phyloP scores from a whole-genome alignment of 2,329 filamentous ascomycete species.

The Stagonosporopsis cucurbitacearum region DNA sequence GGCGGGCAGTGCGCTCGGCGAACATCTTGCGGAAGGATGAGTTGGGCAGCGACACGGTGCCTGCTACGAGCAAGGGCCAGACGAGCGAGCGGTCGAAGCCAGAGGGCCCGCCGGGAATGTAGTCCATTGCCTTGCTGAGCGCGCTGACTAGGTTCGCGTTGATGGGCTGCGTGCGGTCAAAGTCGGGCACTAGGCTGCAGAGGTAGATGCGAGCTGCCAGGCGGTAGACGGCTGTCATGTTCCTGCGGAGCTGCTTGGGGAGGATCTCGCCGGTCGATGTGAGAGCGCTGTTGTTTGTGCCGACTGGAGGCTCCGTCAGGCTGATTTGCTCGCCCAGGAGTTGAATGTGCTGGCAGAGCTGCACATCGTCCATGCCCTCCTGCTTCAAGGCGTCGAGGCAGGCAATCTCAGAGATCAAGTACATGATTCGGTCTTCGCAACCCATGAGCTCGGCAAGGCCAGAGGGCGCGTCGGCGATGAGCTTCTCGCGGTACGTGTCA shows the following conservation, averaged over 20 bases:
- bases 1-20: constrained; percentile 72
- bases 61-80: constrained; percentile 91
- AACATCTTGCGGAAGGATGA: constrained; percentile 82
- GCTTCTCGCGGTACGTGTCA: constrained; percentile 94
- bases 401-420: constrained; percentile 95
- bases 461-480: constrained; percentile 69
- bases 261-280: constrained; percentile 73
- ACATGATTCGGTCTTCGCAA: constrained; percentile 97
- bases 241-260: constrained; percentile 82
- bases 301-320: constrained; percentile 70
- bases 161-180: constrained; percentile 75
- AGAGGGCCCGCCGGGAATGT: constrained; percentile 78
- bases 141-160: constrained; percentile 79
- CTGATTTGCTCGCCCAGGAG: constrained; percentile 88
- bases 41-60: constrained; percentile 73
- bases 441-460: constrained; percentile 95
- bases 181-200: constrained; percentile 92
- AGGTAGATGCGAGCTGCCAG: constrained; percentile 93
- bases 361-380: constrained; percentile 78
- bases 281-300: constrained; percentile 58
- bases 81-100: constrained; percentile 91
- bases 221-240: constrained; percentile 90
- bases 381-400: constrained; percentile 90
- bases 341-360: constrained; percentile 86
- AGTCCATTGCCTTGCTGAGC: constrained; percentile 76